These are phyloP conservation scores for Pisolithus thermaeus DNA, from an alignment of 1,284 basidiomycete genomes.

Conservation along the genomic window DNA sequence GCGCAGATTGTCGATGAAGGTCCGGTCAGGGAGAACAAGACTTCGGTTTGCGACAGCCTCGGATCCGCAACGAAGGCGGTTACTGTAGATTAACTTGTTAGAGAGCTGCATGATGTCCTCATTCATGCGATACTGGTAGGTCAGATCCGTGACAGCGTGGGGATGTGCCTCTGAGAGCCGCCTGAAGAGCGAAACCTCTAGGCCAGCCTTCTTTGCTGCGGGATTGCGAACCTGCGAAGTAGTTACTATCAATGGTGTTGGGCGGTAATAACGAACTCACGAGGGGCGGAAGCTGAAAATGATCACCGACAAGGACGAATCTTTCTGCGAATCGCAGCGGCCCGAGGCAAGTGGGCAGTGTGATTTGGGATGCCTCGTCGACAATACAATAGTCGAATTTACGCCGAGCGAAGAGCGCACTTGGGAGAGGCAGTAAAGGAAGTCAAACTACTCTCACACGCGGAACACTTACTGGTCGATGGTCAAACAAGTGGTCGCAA, in stretches of 20 bases:
- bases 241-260: not conserved
- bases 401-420: constrained; percentile 78
- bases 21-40: constrained; percentile 48
- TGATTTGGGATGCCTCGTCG: constrained; percentile 98
- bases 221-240: constrained; percentile 69
- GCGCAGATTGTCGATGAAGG: constrained; percentile 40
- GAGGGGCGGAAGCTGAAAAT: constrained; percentile 92
- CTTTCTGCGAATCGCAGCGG: constrained; percentile 86
- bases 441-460: not conserved
- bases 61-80: constrained; percentile 76
- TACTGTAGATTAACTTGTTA: constrained; percentile 84
- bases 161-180: constrained; percentile 84
- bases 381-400: constrained; percentile 97
- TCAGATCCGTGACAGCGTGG: constrained; percentile 75
- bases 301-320: constrained; percentile 95
- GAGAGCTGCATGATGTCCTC: constrained; percentile 93
- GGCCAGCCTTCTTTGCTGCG: constrained; percentile 76
- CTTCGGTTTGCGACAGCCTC: constrained; percentile 58
- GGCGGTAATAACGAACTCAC: constrained; percentile 36
- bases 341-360: constrained; percentile 91
- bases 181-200: constrained; percentile 89
- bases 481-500: constrained; percentile 92
- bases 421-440: constrained; percentile 26
- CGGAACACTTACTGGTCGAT: constrained; percentile 79
- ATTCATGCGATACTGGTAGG: constrained; percentile 95